Evolutionary conservation across 257 asterid species (phyloP).

Genomic region (Haberlea rhodopensis): DNA sequence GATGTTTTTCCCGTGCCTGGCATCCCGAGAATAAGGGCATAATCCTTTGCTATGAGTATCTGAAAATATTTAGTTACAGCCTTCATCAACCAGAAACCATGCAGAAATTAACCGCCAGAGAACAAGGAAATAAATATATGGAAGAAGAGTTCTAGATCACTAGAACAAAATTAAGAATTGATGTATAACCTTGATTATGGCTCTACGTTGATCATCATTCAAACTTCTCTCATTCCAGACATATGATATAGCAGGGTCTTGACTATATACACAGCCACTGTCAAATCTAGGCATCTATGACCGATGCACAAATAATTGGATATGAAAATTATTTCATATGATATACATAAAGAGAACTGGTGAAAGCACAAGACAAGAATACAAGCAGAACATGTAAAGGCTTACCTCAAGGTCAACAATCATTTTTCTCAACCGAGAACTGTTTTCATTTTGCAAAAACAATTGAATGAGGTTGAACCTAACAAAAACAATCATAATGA

Average conservation of each 20-base stretch:
- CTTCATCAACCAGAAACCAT: conserved; percentile 28
- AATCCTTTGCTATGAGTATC: conserved; percentile 92
- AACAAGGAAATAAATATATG: not conserved
- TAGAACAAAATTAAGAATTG: conserved; percentile 6
- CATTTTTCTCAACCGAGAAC: conserved; percentile 73
- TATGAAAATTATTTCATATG: conserved; percentile 5
- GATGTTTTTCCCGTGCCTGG: conserved; percentile 99
- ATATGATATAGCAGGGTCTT: conserved; percentile 91
- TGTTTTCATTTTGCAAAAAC: conserved; percentile 66
- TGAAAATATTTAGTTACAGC: conserved; percentile 32
- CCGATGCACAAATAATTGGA: conserved; percentile 26
- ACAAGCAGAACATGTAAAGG: not conserved
- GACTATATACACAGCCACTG: conserved; percentile 81
- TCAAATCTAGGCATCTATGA: conserved; percentile 88
- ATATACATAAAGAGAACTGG: conserved; percentile 21
- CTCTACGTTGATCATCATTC: conserved; percentile 93
- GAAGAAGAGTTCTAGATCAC: conserved; percentile 9
- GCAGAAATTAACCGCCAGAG: not conserved
- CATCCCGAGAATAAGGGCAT: conserved; percentile 93
- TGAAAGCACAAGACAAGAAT: not conserved
- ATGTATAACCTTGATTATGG: conserved; percentile 73
- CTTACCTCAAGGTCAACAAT: conserved; percentile 89
- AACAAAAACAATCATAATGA: conserved; percentile 24
- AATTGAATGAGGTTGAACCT: conserved; percentile 92
- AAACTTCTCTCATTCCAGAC: conserved; percentile 73